Percentiles rank a stretch among this genome's conserved stretches.
Conservation (phyloP, 495 filamentous ascomycete genomes). For the Aspergillus steynii region DNA sequence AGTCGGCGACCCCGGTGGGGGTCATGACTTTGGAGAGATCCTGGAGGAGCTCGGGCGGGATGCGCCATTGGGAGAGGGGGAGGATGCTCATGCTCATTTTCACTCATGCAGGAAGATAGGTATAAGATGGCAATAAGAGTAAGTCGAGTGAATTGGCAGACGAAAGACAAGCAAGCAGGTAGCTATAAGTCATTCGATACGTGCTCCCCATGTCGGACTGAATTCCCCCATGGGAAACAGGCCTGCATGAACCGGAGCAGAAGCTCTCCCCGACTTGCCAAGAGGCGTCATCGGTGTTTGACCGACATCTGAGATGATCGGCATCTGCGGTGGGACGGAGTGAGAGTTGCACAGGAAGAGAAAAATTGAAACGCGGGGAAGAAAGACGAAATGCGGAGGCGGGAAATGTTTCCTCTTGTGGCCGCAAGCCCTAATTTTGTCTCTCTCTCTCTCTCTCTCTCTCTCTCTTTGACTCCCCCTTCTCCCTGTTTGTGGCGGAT, state of each 20-base stretch:
- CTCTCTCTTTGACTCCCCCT: no score
- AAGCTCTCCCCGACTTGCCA: neutral
- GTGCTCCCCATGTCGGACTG: neutral
- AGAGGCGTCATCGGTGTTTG: neutral
- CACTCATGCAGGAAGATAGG: neutral
- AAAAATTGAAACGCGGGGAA: neutral
- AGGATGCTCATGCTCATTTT: neutral
- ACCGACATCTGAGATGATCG: neutral
- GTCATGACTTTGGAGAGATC: slow-evolving; percentile 25
- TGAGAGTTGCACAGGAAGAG: no score
- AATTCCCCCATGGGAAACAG: neutral
- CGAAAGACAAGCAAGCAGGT: neutral
- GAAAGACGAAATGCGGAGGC: neutral
- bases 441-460: no score
- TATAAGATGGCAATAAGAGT: no score
- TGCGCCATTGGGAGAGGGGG: slow-evolving; percentile 13
- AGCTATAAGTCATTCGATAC: neutral
- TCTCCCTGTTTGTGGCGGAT: no score
- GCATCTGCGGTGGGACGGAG: neutral
- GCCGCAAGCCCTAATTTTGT: neutral
- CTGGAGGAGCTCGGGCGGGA: slow-evolving; percentile 24
- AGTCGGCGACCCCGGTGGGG: slow-evolving; percentile 32
- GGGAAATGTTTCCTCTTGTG: neutral
- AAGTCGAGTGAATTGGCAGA: no score
- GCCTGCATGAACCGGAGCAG: neutral